A percentile compares a stretch with the other conserved stretches of the same genome.
These are phyloP conservation scores for Salix brachista DNA, from an alignment of 345 rosid species.

Conservation along the genomic window DNA sequence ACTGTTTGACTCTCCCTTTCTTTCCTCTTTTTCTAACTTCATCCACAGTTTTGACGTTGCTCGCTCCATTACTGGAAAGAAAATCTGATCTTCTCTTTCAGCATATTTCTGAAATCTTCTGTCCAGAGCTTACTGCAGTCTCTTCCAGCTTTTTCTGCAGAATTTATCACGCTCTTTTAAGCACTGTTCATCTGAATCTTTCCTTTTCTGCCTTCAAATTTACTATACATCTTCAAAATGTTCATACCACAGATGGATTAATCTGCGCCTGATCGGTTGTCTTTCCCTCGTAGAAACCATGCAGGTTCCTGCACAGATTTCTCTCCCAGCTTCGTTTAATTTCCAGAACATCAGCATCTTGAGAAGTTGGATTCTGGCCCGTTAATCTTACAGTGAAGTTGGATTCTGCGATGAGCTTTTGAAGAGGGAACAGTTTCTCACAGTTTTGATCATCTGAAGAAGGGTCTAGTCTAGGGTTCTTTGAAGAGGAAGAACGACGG, in stretches of 20 bases:
- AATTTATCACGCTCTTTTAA: not conserved
- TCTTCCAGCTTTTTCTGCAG: constrained; percentile 16
- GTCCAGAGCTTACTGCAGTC: constrained; percentile 16
- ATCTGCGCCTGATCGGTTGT: not conserved
- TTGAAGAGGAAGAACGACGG: not conserved
- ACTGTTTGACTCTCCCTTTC: constrained; percentile 13
- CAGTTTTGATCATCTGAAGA: not conserved
- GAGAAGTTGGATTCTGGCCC: not conserved
- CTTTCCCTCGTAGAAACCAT: not conserved
- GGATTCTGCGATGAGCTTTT: no score
- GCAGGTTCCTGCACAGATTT: constrained; percentile 14
- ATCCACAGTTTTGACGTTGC: constrained; percentile 48
- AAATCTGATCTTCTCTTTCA: constrained; percentile 39
- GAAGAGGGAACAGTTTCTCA: not conserved
- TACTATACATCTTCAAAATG: not conserved
- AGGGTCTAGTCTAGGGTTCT: not conserved
- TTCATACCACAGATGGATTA: not conserved
- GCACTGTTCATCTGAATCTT: not conserved
- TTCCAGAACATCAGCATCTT: not conserved
- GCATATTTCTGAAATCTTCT: constrained; percentile 16
- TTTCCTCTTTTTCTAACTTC: constrained; percentile 22
- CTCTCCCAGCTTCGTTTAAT: not conserved
- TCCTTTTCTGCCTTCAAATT: not conserved
- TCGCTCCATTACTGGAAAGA: constrained; percentile 36
- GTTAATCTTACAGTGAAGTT: not conserved